Percentiles rank a stretch among this genome's conserved stretches.
Evolutionary conservation across 2,329 filamentous ascomycete species (phyloP).

Genomic region (Talaromyces albobiverticillius): DNA sequence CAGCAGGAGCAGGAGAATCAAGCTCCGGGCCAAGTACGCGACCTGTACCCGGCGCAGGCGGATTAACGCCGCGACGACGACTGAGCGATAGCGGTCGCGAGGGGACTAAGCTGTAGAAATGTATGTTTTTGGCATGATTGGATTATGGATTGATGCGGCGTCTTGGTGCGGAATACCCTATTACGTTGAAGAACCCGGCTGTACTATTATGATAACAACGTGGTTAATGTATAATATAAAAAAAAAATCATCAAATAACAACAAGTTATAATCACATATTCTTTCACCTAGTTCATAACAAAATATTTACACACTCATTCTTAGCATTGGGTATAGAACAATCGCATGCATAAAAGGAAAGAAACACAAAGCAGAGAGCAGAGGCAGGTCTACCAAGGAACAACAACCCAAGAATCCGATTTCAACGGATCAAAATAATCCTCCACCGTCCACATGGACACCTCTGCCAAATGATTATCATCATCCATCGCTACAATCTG

Average conservation of each 20-base stretch:
- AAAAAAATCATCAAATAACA: neutral
- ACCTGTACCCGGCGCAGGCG: slow-evolving; percentile 21
- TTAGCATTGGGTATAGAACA: too few relatives aligned
- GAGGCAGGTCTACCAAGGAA: neutral
- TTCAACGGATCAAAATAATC: neutral
- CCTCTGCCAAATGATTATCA: neutral
- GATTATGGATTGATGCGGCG: neutral
- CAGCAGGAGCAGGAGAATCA: slow-evolving; percentile 15
- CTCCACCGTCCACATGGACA: neutral
- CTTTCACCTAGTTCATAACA: too few relatives aligned
- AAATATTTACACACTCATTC: too few relatives aligned
- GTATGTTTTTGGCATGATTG: neutral
- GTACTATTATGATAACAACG: neutral
- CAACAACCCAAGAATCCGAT: neutral
- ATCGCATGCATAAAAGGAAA: too few relatives aligned
- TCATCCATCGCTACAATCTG: neutral
- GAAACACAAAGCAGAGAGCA: neutral
- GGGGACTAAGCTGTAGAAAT: slow-evolving; percentile 35
- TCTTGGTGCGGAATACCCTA: neutral
- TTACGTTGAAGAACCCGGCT: neutral
- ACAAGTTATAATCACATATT: too few relatives aligned
- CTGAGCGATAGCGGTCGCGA: slow-evolving; percentile 41
- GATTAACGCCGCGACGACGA: slow-evolving; percentile 26
- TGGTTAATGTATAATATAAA: neutral
- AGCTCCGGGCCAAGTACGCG: slow-evolving; percentile 16